Conservation (phyloP, 2,329 filamentous ascomycete species). For the Sporothrix euskadiensis region DNA sequence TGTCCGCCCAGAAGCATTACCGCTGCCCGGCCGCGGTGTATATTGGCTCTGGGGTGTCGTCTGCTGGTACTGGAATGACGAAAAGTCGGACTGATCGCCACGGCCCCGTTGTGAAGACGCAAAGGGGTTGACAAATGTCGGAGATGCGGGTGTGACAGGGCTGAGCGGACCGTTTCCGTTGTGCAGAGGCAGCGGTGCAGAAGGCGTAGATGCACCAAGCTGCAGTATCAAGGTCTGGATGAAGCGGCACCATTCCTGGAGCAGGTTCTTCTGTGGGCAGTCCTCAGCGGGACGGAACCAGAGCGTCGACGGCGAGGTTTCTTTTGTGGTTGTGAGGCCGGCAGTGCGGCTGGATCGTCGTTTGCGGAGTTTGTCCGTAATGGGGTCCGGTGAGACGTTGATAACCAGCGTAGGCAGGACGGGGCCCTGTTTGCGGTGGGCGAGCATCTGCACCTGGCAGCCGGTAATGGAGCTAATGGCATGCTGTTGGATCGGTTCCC, state of each 20-base stretch:
- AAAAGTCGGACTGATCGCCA: slow-evolving; percentile 21
- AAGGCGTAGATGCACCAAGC: neutral
- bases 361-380: slow-evolving; percentile 61
- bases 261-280: slow-evolving; percentile 42
- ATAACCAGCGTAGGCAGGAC: slow-evolving; percentile 61
- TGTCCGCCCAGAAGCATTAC: slow-evolving; percentile 41
- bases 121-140: slow-evolving; percentile 58
- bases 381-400: slow-evolving; percentile 52
- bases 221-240: slow-evolving; percentile 49
- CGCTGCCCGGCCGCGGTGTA: slow-evolving; percentile 47
- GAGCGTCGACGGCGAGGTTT: slow-evolving; percentile 51
- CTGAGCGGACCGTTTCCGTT: slow-evolving; percentile 44
- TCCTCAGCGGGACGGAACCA: slow-evolving; percentile 61
- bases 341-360: slow-evolving; percentile 64
- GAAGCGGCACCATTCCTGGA: slow-evolving; percentile 61
- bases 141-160: slow-evolving; percentile 56
- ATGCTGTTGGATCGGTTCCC: slow-evolving; percentile 56
- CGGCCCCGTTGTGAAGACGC: slow-evolving; percentile 35
- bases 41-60: slow-evolving; percentile 11
- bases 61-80: slow-evolving; percentile 13
- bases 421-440: slow-evolving; percentile 63
- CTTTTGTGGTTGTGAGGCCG: slow-evolving; percentile 55
- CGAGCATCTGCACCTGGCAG: slow-evolving; percentile 59
- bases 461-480: slow-evolving; percentile 54
- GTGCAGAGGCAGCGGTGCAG: neutral